Evolutionary conservation across 305 asterid genomes (phyloP).

Genomic region (Fraxinus ornus): DNA sequence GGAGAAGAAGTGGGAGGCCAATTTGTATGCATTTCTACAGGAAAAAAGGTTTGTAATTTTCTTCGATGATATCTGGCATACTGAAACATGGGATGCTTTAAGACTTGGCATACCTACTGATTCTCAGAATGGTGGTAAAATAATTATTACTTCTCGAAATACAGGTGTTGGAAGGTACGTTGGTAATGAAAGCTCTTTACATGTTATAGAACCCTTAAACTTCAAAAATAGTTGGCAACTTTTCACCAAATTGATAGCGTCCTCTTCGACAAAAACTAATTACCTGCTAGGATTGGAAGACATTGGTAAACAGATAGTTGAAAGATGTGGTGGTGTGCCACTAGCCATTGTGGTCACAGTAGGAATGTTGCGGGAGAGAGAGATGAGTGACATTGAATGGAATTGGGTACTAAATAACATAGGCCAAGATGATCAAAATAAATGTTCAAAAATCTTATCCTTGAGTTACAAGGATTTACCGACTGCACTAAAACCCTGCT

Average conservation of each 20-base stretch:
- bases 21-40: neutral
- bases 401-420: conserved; percentile 1
- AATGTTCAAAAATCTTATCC: neutral
- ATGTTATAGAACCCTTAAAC: neutral
- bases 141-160: conserved; percentile 14
- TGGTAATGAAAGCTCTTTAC: neutral
- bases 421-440: neutral
- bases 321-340: conserved; percentile 15
- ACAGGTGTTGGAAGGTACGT: conserved; percentile 9
- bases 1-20: neutral
- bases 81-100: conserved; percentile 17
- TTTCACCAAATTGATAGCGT: neutral
- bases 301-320: conserved; percentile 11
- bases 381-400: neutral
- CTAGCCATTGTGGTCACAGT: conserved; percentile 10
- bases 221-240: conserved; percentile 11
- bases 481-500: neutral
- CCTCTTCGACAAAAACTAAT: neutral
- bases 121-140: neutral
- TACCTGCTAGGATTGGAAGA: neutral
- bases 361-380: conserved; percentile 1
- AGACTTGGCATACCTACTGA: neutral
- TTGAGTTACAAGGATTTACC: conserved; percentile 20
- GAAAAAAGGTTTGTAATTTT: conserved; percentile 10
- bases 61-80: conserved; percentile 22